Evolutionary conservation across 257 asterid species (phyloP).

Genomic region (Nyctanthes arbortristis): DNA sequence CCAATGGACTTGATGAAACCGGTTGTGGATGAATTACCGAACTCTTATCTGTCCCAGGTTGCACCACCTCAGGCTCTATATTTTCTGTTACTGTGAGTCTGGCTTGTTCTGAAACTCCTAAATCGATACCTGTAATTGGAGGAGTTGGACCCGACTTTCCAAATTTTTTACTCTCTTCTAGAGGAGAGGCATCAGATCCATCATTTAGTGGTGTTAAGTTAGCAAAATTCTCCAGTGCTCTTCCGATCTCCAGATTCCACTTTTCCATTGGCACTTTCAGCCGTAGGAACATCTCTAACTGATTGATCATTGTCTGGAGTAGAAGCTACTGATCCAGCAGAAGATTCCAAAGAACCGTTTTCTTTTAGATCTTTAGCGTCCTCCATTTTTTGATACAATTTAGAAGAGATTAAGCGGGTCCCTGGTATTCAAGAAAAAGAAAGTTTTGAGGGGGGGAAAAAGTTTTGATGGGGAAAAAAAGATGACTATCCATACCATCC

Average conservation of each 20-base stretch:
- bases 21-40: conserved; percentile 11
- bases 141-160: conserved; percentile 27
- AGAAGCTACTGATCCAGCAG: conserved; percentile 35
- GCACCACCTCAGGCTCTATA: conserved; percentile 11
- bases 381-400: conserved; percentile 60
- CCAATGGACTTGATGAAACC: conserved; percentile 24
- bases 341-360: conserved; percentile 42
- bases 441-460: too few relatives aligned
- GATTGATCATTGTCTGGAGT: conserved; percentile 40
- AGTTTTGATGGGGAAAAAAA: neutral
- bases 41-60: conserved; percentile 25
- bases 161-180: conserved; percentile 6
- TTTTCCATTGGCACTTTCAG: conserved; percentile 32
- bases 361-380: conserved; percentile 42
- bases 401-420: conserved; percentile 22
- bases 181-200: neutral
- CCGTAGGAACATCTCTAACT: conserved; percentile 29
- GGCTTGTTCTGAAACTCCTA: neutral
- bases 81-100: neutral
- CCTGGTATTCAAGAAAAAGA: conserved; percentile 24
- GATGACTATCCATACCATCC: neutral
- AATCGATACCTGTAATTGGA: conserved; percentile 24
- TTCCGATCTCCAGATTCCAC: conserved; percentile 22
- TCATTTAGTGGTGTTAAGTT: conserved; percentile 23
- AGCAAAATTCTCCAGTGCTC: conserved; percentile 19